Evolutionary conservation across 805 yeast species (phyloP), one percentile per base, ranked within the genome.

Genomic region (Isabelozyma rhagii): DNA sequence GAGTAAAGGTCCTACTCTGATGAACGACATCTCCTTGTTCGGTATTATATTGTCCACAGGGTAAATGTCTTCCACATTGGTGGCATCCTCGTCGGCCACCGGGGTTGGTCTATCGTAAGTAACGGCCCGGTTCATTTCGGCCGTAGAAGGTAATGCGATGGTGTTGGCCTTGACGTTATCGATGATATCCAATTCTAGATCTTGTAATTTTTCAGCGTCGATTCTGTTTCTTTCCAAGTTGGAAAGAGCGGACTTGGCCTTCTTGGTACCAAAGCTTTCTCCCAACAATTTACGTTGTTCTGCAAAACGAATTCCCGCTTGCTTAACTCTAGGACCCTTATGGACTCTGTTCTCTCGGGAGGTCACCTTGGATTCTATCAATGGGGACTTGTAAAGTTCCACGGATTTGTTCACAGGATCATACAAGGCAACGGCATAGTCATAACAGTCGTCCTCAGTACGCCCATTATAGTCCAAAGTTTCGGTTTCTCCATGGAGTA

Each of bases 241-340:
- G 46, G 81, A 73, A 61, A 94, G 87, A 36, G 96, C 96, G 59
- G 89, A 87, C 74, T 90, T 93, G 54, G 97, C 97, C 73, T 84
- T 92, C 73, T 89, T 92, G 50, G 99, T 93, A 78, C 99, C 99
- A 60, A 94, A 94, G 3, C 94, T 96, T 69, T 90, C 93, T 62
- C 99, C 99, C 62, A 94, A 78, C 1, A 89, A 87, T 49, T 82
- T 88, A 66, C 97, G 81, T 69, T 89, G 89, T 14, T 76, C 72
- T 51, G 79, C 72, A 58, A 78, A 69, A 53, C 73, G 69, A 39
- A 72, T 70, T 34, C 80, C 80, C 8, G 72, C 68, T 64, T 82
- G 87, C 68, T 80, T 82, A 49, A 89, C 76, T 25, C 75, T 68
- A 18, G 94, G 94, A 6, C 89, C 88, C 43, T 72, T 72, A 53